Base-by-base conservation (phyloP, 169 alveolate genomes). In the Plasmodium inui region DNA sequence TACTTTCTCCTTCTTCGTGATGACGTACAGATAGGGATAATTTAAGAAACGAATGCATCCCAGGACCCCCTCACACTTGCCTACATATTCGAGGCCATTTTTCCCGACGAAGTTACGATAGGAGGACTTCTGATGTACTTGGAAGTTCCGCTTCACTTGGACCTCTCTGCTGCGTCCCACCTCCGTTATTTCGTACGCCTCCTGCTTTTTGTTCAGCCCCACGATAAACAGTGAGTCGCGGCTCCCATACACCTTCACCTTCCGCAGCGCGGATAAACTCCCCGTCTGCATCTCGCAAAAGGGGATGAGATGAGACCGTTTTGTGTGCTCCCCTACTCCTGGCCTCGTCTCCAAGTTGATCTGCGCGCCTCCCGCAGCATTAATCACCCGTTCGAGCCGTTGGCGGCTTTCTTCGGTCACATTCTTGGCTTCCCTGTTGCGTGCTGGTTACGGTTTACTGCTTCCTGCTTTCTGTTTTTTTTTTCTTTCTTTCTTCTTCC, bases 1-100 rank as follows among this genome's bases (percentile, higher is more conserved):
- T 7, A 94, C 92, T 32, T 30, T 44, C 19, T 74, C 92, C 26
- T 92, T 95, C 22, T 90, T 92, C 6, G 96, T 96, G 2, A 96
- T 34, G 3, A 92, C 96, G 32, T 95, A 70, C 26, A 96, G 84
- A 26, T 96, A 96, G 14, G 95, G 95, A 53, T 95, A 95, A 22
- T 85, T 93, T 26, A 81, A 30, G 81, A 96, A 96, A 17, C 44
- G 10, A 6, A 96, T 86, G 50, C 93, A 72, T 30, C 97, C 97
- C 28, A 96, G 67, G 0, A 96, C 76, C 1, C 97, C 97, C 41
- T 85, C 93, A 85, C 93, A 85, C 1, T 39, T 85, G 44, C 93
- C 74, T 53, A 85, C 34, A 74, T 73, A 85, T 61, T 72, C 79
- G n/a, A 53, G n/a, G 1, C 19, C 67, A 14, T 50, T 72, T 26